Conservation (phyloP, 345 rosid species). For the Alliaria petiolata region DNA sequence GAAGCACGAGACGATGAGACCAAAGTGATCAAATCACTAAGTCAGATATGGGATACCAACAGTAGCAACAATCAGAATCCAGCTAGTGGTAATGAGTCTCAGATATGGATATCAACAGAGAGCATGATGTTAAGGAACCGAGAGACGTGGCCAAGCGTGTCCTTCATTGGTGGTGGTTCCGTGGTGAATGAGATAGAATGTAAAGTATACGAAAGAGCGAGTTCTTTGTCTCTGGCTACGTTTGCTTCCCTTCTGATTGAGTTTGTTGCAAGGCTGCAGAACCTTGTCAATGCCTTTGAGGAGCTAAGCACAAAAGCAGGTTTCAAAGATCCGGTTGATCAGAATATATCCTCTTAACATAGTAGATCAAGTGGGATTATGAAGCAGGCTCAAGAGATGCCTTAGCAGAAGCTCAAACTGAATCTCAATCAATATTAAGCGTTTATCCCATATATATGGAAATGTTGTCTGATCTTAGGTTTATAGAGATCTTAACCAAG, state of each 20-base stretch:
- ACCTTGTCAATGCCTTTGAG: slow-evolving; percentile 55
- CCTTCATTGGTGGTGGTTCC: slow-evolving; percentile 38
- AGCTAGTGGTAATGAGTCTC: slow-evolving; percentile 19
- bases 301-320: slow-evolving; percentile 65
- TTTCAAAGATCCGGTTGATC: slow-evolving; percentile 47
- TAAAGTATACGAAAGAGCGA: slow-evolving; percentile 73
- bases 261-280: slow-evolving; percentile 85
- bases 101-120: slow-evolving; percentile 38
- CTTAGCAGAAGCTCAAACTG: not conserved
- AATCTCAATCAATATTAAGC: not conserved
- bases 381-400: slow-evolving; percentile 27
- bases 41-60: slow-evolving; percentile 43
- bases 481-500: not conserved
- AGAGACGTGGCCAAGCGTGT: slow-evolving; percentile 55
- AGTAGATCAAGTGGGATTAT: slow-evolving; percentile 21
- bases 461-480: not conserved
- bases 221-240: slow-evolving; percentile 74
- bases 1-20: slow-evolving; percentile 33
- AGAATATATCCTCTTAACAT: no score
- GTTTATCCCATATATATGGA: not conserved
- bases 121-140: slow-evolving; percentile 25
- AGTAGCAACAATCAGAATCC: slow-evolving; percentile 16
- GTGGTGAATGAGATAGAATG: slow-evolving; percentile 37
- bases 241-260: slow-evolving; percentile 74
- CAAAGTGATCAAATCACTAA: slow-evolving; percentile 47